Evolutionary conservation across 2,329 filamentous ascomycete genomes (phyloP), one percentile per base, ranked within the genome.

Genomic region (Cryphonectria carpinicola): DNA sequence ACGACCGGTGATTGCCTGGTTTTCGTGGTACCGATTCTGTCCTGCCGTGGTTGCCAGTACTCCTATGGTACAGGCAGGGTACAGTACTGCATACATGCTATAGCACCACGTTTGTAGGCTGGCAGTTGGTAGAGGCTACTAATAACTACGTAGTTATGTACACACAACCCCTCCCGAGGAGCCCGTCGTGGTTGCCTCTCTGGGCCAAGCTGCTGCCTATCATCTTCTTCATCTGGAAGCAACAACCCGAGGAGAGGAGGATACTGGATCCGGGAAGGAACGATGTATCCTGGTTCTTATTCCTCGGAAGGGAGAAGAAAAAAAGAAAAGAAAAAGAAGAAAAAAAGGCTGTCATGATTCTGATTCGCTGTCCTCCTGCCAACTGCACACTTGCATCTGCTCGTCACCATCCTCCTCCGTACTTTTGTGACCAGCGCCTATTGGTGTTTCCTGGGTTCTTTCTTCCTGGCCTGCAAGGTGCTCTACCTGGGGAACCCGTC

Each of bases 181-280:
- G 22, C 37, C 35, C n/a, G 39, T 46, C 37, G 61, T 64, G 13
- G 61, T 46, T 64, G 37, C 39, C 25, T 46, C 5, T 64, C 35
- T 28, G 39, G 39, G 41, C 11, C 7, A 11, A 46, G 22, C 25
- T 64, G 61, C 17, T 28, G 39, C 61, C 61, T 64, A 64, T 64
- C 39, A 28, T 10, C 46, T 64, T 64, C 61, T 39, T 64, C 61
- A 64, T 46, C 39, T 46, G 39, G 58, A 25, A 39, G 25, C 19
- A 61, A 17, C 32, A 28, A 7, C 13, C 25, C 25, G 7, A 17
- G 25, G 14, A 32, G 25, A 32, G 14, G 25, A 58, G 28, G 17
- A n/a, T 14, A 6, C 37, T 11, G 37, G 11, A 32, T 22, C 43
- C 22, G 43, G 61, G 37, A 25, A 64, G 35, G 41, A 39, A 25